phyloP scores from a whole-genome alignment of 768 basidiomycete genomes.

The Guyanaporus albipodus region DNA sequence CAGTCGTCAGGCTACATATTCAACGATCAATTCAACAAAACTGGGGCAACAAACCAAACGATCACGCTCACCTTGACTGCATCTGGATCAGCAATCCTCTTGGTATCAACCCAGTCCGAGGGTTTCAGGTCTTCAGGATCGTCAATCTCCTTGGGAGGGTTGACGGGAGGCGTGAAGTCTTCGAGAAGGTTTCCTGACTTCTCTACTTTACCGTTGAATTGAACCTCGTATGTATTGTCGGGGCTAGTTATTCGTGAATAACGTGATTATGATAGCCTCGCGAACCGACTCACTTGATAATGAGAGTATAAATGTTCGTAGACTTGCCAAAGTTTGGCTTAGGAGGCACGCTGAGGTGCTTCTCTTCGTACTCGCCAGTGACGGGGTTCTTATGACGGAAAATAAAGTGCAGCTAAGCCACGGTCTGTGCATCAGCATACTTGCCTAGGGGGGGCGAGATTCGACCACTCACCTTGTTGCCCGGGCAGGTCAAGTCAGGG shows the following conservation, averaged over 20 bases:
- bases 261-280: neutral
- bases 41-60: neutral
- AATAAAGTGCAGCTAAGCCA: conserved; percentile 87
- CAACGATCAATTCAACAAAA: neutral
- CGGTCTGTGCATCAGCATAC: conserved; percentile 1
- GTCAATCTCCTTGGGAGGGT: conserved; percentile 90
- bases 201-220: conserved; percentile 82
- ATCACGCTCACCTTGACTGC: conserved; percentile 62
- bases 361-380: conserved; percentile 93
- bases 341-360: conserved; percentile 83
- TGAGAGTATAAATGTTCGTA: conserved; percentile 92
- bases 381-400: conserved; percentile 96
- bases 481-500: conserved; percentile 90
- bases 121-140: conserved; percentile 92
- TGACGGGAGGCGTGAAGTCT: conserved; percentile 91
- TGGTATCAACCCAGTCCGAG: conserved; percentile 85
- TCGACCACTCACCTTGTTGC: conserved; percentile 65
- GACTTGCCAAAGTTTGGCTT: conserved; percentile 84
- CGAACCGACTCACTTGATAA: conserved; percentile 66
- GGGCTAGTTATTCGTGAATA: conserved; percentile 49
- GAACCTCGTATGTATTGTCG: conserved; percentile 90
- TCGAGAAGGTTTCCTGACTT: conserved; percentile 83
- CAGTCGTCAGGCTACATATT: conserved; percentile 78
- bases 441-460: neutral
- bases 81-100: conserved; percentile 79